Evolutionary conservation across 1,284 basidiomycete genomes (phyloP), one percentile per base, ranked within the genome.

Genomic region (Irpex sp.): DNA sequence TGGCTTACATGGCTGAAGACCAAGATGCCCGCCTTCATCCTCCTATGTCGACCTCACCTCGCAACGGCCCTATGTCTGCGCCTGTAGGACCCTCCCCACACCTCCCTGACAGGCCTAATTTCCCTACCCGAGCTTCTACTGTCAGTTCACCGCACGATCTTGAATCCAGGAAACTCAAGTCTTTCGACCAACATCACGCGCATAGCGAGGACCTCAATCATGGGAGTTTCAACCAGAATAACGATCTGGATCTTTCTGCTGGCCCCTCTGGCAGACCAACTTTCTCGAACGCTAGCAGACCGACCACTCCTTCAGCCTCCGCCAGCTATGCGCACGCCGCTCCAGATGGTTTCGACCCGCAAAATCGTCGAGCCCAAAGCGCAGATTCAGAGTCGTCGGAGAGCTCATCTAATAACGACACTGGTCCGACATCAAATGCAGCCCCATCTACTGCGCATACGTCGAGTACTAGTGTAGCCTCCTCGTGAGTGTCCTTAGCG

Each of bases 201-300:
- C 85, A 80, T 59, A 91, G 89, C 76, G 89, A 91, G 71, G 89
- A 91, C 76, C 77, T 90, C 61, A 88, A 84, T 71, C 89, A 91
- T 73, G 70, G 72, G 17, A 71, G 68, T 36, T 70, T 75, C 17
- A 53, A 61, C 61, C 68, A 65, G 33, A 58, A 64, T 39, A 70
- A 71, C 63, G 67, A 66, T 63, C 63, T 47, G 58, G 60, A 63
- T 51, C 62, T 70, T 37, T 65, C 68, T 58, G 72, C 61, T 63
- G 71, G 65, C 65, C 62, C 63, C 50, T 59, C 67, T 50, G 68
- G 71, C 56, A 81, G 82, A 61, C 79, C 82, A 36, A 74, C 81
- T 46, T 85, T 84, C 70, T 74, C 82, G 63, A 74, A 79, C 62
- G 79, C 80, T 21, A 81, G 81, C 71, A 83, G 79, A 61, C 76